Base-by-base conservation (phyloP, 805 yeast genomes). In the Sugiyamaella marilandica region DNA sequence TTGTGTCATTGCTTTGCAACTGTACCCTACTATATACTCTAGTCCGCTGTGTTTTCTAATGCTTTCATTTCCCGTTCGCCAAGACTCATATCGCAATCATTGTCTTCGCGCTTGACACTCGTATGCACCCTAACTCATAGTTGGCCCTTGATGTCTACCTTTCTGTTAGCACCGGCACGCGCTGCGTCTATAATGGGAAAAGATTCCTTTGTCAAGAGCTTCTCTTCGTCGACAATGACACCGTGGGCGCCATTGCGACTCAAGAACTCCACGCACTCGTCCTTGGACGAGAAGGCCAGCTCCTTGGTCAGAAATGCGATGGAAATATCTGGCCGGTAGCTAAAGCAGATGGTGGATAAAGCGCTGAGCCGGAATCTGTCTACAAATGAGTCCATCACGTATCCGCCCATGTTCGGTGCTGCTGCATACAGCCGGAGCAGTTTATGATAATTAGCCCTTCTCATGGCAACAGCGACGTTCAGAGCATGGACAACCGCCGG, bases 81-180 rank as follows among this genome's bases (percentile, higher is more conserved):
- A 24, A 24, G 29, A 24, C 7, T 3, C 29, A 24, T 24, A 7
- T 24, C 3, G 29, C 29, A 24, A 24, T 24, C 29, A 24, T 24
- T 24, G 29, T 3, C 29, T 24, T 24, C 7, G 29, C n/a, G n/a
- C n/a, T n/a, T n/a, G 35, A 13, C 5, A 11, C 36, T 31, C 29
- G 29, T 24, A 24, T 24, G 7, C 29, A 24, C 29, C 29, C 29
- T 16, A 14, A 2, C 24, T 48, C 52, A 70, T 8, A 68, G 75
- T 69, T 91, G 97, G 0, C 98, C 98, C 72, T 91, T 91, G 56
- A 92, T 90, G 64, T 91, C 97, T 11, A 91, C 82, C 63, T 76
- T 84, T 55, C 72, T 79, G 59, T 76, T 75, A 33, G 69, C 71
- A 46, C 59, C 68, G 55, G 66, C 68, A 58, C 68, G 73, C 46